Percentiles rank a stretch among this genome's conserved stretches.
phyloP scores from a whole-genome alignment of 2,329 filamentous ascomycete species.

The Hypomyces perniciosus region DNA sequence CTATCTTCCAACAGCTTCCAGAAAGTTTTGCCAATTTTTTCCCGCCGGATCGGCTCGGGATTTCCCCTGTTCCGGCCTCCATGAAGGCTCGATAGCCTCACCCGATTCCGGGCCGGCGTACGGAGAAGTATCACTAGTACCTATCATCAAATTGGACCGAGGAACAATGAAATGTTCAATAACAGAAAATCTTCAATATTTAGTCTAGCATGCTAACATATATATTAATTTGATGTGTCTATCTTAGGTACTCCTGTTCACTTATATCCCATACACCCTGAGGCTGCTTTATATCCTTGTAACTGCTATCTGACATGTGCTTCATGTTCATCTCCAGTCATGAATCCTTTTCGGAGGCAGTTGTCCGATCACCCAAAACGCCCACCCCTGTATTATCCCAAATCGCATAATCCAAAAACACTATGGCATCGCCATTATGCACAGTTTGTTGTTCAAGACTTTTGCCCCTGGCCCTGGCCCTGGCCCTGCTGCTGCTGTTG shows the following conservation, averaged over 20 bases:
- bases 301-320: neutral
- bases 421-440: neutral
- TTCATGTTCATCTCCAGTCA: neutral
- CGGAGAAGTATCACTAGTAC: neutral
- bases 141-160: too few species aligned
- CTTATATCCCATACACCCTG: neutral
- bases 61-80: constrained; percentile 29
- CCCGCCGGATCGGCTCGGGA: constrained; percentile 21
- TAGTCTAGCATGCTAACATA: neutral
- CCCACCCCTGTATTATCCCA: neutral
- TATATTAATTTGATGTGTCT: neutral
- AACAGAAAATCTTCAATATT: neutral
- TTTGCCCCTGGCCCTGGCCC: neutral
- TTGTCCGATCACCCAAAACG: neutral
- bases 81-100: constrained; percentile 10
- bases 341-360: too few species aligned
- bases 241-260: neutral
- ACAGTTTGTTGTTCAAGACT: neutral
- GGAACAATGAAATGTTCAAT: neutral
- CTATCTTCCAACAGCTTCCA: constrained; percentile 37
- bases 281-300: neutral
- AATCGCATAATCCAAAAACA: neutral
- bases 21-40: constrained; percentile 34
- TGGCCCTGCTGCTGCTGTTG: neutral
- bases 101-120: constrained; percentile 3